Percentiles rank a stretch among this genome's conserved stretches.
Evolutionary conservation across 768 basidiomycete species (phyloP).

Genomic region (Hydnomerulius pinastri): DNA sequence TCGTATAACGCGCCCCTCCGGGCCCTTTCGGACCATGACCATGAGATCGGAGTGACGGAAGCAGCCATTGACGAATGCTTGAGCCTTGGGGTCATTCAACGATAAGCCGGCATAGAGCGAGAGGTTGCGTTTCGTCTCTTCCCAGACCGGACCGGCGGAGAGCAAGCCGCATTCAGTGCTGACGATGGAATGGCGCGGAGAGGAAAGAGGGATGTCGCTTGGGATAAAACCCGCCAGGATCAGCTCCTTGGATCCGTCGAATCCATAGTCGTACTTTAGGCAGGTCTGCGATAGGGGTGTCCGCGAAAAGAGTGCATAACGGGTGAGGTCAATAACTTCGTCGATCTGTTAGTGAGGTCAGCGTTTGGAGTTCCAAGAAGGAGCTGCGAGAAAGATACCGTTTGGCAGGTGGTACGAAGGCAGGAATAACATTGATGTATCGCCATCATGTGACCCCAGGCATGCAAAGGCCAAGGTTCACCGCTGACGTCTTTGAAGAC

Average conservation of each 20-base stretch:
- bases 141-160: conserved; percentile 23
- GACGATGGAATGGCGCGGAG: conserved; percentile 24
- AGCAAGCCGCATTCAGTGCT: conserved; percentile 13
- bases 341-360: conserved; percentile 25
- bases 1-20: conserved; percentile 25
- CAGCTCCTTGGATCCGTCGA: conserved; percentile 28
- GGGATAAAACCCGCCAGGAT: conserved; percentile 34
- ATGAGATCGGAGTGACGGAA: conserved; percentile 32
- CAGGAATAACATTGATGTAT: conserved; percentile 34
- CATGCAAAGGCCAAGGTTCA: conserved; percentile 35
- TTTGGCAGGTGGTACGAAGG: conserved; percentile 32
- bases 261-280: conserved; percentile 23
- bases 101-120: conserved; percentile 28
- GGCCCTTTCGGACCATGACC: conserved; percentile 34
- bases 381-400: conserved; percentile 17
- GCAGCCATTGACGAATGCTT: conserved; percentile 33
- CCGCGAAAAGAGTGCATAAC: conserved; percentile 26
- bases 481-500: conserved; percentile 33
- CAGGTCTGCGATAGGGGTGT: conserved; percentile 15
- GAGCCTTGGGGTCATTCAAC: conserved; percentile 28
- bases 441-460: conserved; percentile 37
- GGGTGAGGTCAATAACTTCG: conserved; percentile 31
- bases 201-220: conserved; percentile 21
- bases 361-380: background rate
- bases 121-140: conserved; percentile 31